Conservation (phyloP, 2,329 filamentous ascomycete species). For the Talaromyces sp. region DNA sequence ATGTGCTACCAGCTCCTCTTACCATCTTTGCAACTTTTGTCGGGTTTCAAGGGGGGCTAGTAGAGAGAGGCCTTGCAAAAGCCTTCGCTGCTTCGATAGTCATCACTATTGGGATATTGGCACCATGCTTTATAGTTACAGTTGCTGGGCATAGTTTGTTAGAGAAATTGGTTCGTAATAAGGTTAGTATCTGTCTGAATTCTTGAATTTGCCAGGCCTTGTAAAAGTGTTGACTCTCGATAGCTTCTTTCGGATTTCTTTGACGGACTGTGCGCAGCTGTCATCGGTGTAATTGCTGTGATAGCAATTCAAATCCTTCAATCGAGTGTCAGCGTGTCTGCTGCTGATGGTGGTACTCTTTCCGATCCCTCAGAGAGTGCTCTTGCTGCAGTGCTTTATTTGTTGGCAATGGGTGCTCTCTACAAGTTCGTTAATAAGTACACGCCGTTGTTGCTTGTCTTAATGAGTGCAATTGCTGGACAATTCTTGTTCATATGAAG, state of each 20-base stretch:
- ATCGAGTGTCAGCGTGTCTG: background rate
- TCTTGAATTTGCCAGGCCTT: background rate
- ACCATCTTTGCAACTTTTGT: constrained; percentile 4
- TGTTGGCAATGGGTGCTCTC: constrained; percentile 4
- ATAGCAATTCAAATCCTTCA: constrained; percentile 6
- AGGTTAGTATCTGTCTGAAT: background rate
- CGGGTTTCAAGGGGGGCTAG: background rate
- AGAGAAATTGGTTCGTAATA: background rate
- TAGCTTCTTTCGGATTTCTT: constrained; percentile 10
- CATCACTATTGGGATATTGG: background rate
- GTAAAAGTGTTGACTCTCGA: constrained; percentile 6
- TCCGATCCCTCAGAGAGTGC: background rate
- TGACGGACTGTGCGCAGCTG: constrained; percentile 7
- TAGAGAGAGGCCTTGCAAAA: background rate
- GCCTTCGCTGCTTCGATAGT: background rate
- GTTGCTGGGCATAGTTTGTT: background rate
- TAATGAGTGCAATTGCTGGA: background rate
- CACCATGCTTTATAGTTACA: background rate
- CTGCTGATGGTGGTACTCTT: no score
- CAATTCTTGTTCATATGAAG: background rate
- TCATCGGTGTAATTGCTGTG: constrained; percentile 7
- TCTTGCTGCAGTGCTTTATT: constrained; percentile 4
- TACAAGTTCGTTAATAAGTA: constrained; percentile 8
- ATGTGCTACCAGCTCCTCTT: background rate
- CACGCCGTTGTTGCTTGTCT: background rate